Conservation (phyloP, 768 basidiomycete genomes). For the Amanita pallidorosea region DNA sequence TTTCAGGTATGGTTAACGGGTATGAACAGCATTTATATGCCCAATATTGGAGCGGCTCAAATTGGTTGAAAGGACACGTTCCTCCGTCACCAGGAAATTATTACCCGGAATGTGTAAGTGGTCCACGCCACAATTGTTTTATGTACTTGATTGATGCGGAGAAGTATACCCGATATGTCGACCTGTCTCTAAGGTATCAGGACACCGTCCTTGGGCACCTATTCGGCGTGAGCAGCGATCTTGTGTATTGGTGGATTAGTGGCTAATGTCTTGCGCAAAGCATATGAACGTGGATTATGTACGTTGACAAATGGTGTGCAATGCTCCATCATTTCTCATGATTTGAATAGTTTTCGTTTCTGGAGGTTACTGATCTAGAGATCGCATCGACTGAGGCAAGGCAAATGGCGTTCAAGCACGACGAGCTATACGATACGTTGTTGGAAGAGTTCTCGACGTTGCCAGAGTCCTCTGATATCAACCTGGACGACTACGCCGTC, state of each 20-base stretch:
- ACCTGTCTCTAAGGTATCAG: slow-evolving; percentile 73
- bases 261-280: slow-evolving; percentile 18
- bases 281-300: slow-evolving; percentile 85
- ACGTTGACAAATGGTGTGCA: slow-evolving; percentile 13
- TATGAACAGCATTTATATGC: neutral
- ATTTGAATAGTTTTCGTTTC: slow-evolving; percentile 38
- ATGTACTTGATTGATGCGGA: slow-evolving; percentile 5
- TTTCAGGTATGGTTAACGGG: slow-evolving; percentile 19
- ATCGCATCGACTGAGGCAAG: slow-evolving; percentile 22
- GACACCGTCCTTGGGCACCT: slow-evolving; percentile 84
- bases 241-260: slow-evolving; percentile 10
- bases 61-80: slow-evolving; percentile 55
- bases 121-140: slow-evolving; percentile 7
- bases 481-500: slow-evolving; percentile 59
- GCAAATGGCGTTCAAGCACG: slow-evolving; percentile 3
- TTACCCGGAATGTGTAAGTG: slow-evolving; percentile 75
- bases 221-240: slow-evolving; percentile 45
- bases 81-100: slow-evolving; percentile 75
- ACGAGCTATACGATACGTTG: slow-evolving; percentile 44
- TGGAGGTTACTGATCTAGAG: slow-evolving; percentile 43
- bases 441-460: slow-evolving; percentile 56
- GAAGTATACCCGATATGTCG: slow-evolving; percentile 57
- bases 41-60: neutral
- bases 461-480: slow-evolving; percentile 39
- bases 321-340: slow-evolving; percentile 5